Evolutionary conservation across 495 filamentous ascomycete species (phyloP).

Genomic region (Hypoxylon perforatum): DNA sequence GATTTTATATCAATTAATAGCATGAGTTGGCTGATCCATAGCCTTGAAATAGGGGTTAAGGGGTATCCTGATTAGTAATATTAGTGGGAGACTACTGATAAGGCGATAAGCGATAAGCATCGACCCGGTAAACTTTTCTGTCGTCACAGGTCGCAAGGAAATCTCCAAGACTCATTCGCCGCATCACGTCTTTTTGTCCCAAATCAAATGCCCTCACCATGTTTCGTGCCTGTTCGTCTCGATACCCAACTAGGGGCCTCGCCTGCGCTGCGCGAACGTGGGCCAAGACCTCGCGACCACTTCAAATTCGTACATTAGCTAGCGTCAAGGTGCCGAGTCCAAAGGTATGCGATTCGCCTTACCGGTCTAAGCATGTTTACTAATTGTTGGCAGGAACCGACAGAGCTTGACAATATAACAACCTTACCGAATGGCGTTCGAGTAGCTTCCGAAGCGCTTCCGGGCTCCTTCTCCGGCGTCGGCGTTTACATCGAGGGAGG

Average conservation of each 20-base stretch:
- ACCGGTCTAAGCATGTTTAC: constrained; percentile 1
- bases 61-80: too few relatives aligned
- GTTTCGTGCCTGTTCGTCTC: constrained; percentile 44
- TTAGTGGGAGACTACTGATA: neutral
- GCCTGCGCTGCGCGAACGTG: constrained; percentile 34
- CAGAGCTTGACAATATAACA: constrained; percentile 87
- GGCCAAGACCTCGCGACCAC: constrained; percentile 25
- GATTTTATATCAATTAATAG: too few relatives aligned
- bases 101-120: constrained; percentile 21
- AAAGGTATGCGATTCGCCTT: constrained; percentile 34
- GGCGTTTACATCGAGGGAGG: constrained; percentile 98
- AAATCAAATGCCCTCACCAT: constrained; percentile 34
- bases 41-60: too few relatives aligned
- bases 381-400: constrained; percentile 75
- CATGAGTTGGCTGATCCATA: too few relatives aligned
- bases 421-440: constrained; percentile 93
- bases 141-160: constrained; percentile 12
- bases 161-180: neutral
- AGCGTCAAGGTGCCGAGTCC: constrained; percentile 37
- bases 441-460: constrained; percentile 94
- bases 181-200: neutral
- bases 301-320: constrained; percentile 40
- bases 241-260: constrained; percentile 36
- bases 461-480: constrained; percentile 93
- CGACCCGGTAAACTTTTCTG: constrained; percentile 34